A percentile compares a stretch with the other conserved stretches of the same genome.
Conservation (phyloP, 306 rosid genomes). For the Mimosa bimucronata region DNA sequence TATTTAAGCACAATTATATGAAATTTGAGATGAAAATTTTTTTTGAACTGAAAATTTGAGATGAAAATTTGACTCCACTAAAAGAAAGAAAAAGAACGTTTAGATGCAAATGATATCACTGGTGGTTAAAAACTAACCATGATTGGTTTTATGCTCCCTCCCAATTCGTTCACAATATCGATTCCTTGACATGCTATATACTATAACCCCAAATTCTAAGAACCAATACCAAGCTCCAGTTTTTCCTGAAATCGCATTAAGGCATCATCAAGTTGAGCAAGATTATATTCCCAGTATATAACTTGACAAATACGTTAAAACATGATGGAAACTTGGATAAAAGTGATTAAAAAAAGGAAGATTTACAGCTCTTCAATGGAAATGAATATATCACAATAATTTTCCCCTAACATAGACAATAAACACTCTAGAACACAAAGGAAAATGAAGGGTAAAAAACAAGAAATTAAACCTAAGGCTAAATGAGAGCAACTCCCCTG, state of each 20-base stretch:
- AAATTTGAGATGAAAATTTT: too few species aligned
- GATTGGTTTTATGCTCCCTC: conserved; percentile 95
- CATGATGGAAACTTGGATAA: not conserved
- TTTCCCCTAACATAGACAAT: not conserved
- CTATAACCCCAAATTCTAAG: conserved; percentile 80
- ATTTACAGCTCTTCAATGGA: not conserved
- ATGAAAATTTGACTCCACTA: conserved; percentile 6
- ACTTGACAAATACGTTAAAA: conserved; percentile 11
- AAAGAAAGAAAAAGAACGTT: not conserved
- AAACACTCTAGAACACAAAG: not conserved
- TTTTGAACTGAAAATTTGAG: too few species aligned
- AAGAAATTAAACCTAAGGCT: not conserved
- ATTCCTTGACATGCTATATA: conserved; percentile 91
- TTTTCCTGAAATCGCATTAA: conserved; percentile 61
- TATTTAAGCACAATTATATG: conserved; percentile 21
- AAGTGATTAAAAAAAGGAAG: not conserved
- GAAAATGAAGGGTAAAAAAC: not conserved
- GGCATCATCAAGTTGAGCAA: conserved; percentile 28
- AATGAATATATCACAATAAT: not conserved
- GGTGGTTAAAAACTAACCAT: conserved; percentile 54
- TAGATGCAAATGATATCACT: not conserved
- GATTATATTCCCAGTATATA: conserved; percentile 22
- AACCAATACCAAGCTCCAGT: conserved; percentile 88
- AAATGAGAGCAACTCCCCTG: not conserved
- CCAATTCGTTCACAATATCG: conserved; percentile 92